Base-by-base conservation (phyloP, 2,329 filamentous ascomycete genomes). In the Grosmannia serpens region DNA sequence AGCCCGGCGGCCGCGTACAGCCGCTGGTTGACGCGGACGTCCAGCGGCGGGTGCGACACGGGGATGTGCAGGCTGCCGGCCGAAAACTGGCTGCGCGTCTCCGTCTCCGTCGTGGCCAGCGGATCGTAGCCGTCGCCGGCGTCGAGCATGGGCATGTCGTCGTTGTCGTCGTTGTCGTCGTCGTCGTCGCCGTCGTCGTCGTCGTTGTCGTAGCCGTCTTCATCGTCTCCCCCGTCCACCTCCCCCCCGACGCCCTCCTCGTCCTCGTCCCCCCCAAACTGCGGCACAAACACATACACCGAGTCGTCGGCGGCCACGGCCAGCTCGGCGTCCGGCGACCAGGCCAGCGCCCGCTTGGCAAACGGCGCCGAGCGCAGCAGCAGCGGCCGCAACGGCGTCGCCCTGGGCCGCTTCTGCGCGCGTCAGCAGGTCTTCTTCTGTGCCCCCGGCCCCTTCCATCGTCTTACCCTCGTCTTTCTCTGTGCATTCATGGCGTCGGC, bases 261-360 rank as follows among this genome's bases (percentile, higher is more conserved):
- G 10, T 15, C 27, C 27, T 56, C 54, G 13, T 56, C 54, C n/a
- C 53, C 38, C 35, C 60, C 29, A 58, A 71, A 80, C 50, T 79
- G 74, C 5, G 79, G 79, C 7, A 81, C 65, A 59, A 75, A 80
- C 53, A 82, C 67, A 63, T 77, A 72, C 33, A 82, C 64, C 49
- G 76, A 77, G 65, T 84, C 81, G 61, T 81, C 78, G n/a, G 78
- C 77, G 2, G 75, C 77, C 35, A 83, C 73, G 38, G 80, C 81
- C 6, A 84, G 71, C 64, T 83, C 81, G 27, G 76, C 78, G 57
- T 84, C 81, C 61, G 76, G 77, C 26, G 81, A 84, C 77, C 80
- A 83, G 41, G 76, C 64, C 27, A 77, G 65, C 51, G 74, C 73
- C 56, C 74, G 72, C 50, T 66, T 68, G 61, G 62, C 59, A 38